A percentile compares a stretch with the other conserved stretches of the same genome.
Evolutionary conservation across 208 protist species (phyloP).

Genomic region (Leishmania tarentolae): DNA sequence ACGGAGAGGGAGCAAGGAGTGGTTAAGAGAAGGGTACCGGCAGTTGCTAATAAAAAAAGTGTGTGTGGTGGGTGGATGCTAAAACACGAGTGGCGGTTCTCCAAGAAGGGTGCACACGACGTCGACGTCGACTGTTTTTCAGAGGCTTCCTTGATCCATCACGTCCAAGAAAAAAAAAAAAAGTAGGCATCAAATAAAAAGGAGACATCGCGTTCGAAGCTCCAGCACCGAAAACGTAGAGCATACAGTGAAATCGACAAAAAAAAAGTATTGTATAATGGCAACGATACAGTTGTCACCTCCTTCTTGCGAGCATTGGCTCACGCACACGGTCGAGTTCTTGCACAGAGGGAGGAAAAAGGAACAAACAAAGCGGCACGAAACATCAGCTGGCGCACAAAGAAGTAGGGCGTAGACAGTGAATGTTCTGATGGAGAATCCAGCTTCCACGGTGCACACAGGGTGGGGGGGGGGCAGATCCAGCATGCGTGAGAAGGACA

Average conservation of each 20-base stretch:
- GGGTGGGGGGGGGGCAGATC: neutral
- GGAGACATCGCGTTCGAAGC: too few relatives aligned
- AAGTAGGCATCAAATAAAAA: too few relatives aligned
- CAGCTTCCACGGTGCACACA: neutral
- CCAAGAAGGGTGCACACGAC: too few relatives aligned
- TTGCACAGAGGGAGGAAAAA: neutral
- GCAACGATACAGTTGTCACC: neutral
- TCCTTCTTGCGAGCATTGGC: neutral
- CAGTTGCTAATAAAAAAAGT: neutral
- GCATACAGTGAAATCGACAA: neutral
- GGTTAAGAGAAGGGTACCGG: neutral
- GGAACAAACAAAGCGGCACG: neutral
- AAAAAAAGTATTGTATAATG: neutral
- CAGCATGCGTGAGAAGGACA: neutral
- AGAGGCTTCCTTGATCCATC: neutral
- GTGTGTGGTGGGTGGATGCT: neutral
- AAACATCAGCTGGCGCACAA: neutral
- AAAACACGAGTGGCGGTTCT: neutral
- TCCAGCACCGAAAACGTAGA: neutral
- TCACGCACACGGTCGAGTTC: neutral
- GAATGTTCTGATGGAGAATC: neutral
- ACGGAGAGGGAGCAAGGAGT: neutral
- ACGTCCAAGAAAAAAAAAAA: neutral
- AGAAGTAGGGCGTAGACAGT: neutral
- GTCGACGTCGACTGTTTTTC: neutral